A percentile compares a stretch with the other conserved stretches of the same genome.
Evolutionary conservation across 2,329 filamentous ascomycete genomes (phyloP).

Genomic region (Hypomyces rosellus): DNA sequence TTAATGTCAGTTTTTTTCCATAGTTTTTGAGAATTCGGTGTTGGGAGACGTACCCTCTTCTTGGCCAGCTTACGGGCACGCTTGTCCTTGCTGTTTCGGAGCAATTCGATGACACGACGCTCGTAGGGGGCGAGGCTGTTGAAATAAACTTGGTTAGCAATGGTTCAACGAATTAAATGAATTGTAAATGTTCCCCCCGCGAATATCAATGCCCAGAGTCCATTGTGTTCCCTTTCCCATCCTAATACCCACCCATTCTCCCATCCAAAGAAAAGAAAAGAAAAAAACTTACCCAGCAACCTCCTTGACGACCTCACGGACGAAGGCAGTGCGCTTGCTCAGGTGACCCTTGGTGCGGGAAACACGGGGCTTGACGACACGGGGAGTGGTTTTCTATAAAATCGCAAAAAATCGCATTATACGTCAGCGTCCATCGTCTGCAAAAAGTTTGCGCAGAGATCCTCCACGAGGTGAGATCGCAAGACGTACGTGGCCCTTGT

Average conservation of each 20-base stretch:
- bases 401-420: constrained; percentile 31
- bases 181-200: neutral
- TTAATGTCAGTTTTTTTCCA: constrained; percentile 18
- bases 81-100: constrained; percentile 99
- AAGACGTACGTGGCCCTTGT: constrained; percentile 58
- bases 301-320: constrained; percentile 96
- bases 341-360: constrained; percentile 90
- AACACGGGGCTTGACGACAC: constrained; percentile 71
- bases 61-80: constrained; percentile 97
- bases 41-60: constrained; percentile 74
- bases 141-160: neutral
- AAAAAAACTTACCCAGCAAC: constrained; percentile 72
- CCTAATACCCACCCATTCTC: neutral
- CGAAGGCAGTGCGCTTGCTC: constrained; percentile 95
- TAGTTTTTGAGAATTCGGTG: neutral
- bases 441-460: constrained; percentile 49
- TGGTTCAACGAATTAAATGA: neutral
- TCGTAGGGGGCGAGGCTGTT: constrained; percentile 82
- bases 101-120: constrained; percentile 97
- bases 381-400: constrained; percentile 72
- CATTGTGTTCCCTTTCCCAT: neutral
- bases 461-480: constrained; percentile 68
- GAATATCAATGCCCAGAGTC: neutral
- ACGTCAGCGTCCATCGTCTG: constrained; percentile 59
- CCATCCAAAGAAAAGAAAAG: neutral